Conservation (phyloP, 495 filamentous ascomycete species). For the Xylaria palmicola region DNA sequence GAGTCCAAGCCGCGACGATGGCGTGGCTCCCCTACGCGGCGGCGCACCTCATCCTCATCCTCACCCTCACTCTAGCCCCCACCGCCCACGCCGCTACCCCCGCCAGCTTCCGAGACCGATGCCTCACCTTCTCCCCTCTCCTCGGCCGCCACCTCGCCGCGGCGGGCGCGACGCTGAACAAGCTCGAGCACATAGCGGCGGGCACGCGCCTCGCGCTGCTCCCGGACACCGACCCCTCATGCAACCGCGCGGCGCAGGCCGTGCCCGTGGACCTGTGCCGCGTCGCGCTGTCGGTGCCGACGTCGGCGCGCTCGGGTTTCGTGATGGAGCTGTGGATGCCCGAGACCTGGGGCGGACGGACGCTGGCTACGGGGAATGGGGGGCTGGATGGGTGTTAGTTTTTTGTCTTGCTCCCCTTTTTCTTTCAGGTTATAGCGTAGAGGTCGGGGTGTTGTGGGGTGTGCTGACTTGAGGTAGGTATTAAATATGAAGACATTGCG, state of each 20-base stretch:
- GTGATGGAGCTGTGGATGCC: slow-evolving; percentile 61
- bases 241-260: slow-evolving; percentile 38
- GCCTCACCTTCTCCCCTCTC: background rate
- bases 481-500: slow-evolving; percentile 29
- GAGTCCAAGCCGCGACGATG: too few relatives aligned
- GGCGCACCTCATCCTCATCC: too few relatives aligned
- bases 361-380: slow-evolving; percentile 57
- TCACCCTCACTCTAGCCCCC: too few relatives aligned
- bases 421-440: background rate
- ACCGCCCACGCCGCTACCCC: background rate
- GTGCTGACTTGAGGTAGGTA: slow-evolving; percentile 7
- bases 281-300: slow-evolving; percentile 54
- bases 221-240: slow-evolving; percentile 46
- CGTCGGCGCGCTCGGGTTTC: slow-evolving; percentile 53
- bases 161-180: background rate
- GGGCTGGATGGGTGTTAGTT: slow-evolving; percentile 52
- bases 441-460: background rate
- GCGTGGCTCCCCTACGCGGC: too few relatives aligned
- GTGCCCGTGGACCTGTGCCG: slow-evolving; percentile 55
- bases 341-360: slow-evolving; percentile 45
- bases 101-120: background rate
- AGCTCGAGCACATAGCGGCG: slow-evolving; percentile 36
- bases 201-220: slow-evolving; percentile 52
- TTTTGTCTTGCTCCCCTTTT: background rate
- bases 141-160: too few relatives aligned